Conservation (phyloP, 164 flowering plant species). For the Liriodendron chinense region DNA sequence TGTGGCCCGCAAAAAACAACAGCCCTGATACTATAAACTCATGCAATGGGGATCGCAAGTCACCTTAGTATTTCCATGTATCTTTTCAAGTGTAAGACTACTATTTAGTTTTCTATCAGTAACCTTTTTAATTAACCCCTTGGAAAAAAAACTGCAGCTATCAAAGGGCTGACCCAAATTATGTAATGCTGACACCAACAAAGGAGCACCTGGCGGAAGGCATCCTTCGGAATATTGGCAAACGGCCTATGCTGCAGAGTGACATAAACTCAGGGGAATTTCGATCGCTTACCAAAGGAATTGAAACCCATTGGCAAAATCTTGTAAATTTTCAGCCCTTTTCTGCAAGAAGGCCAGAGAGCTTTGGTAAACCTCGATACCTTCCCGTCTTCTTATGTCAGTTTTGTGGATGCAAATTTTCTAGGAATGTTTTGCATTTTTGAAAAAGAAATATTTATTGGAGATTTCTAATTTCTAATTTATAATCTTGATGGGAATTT, state of each 20-base stretch:
- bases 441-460: no score
- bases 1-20: no score
- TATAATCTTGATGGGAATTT: no score
- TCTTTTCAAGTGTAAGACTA: neutral
- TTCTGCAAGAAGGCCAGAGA: neutral
- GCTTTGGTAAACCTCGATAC: neutral
- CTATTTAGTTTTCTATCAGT: neutral
- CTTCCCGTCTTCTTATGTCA: neutral
- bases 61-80: neutral
- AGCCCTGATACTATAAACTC: no score
- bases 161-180: conserved; percentile 91
- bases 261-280: conserved; percentile 61
- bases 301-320: conserved; percentile 67
- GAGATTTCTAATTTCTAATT: no score
- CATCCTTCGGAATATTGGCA: conserved; percentile 55
- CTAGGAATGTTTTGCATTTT: neutral
- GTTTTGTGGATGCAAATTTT: no score
- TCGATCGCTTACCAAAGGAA: conserved; percentile 63
- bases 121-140: no score
- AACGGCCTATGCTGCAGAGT: conserved; percentile 67
- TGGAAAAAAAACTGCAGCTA: conserved; percentile 47
- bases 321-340: conserved; percentile 32
- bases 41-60: no score
- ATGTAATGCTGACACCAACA: conserved; percentile 85
- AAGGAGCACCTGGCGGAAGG: conserved; percentile 91